Conservation (phyloP, 1,139 yeast genomes). For the Wickerhamomyces sp. region DNA sequence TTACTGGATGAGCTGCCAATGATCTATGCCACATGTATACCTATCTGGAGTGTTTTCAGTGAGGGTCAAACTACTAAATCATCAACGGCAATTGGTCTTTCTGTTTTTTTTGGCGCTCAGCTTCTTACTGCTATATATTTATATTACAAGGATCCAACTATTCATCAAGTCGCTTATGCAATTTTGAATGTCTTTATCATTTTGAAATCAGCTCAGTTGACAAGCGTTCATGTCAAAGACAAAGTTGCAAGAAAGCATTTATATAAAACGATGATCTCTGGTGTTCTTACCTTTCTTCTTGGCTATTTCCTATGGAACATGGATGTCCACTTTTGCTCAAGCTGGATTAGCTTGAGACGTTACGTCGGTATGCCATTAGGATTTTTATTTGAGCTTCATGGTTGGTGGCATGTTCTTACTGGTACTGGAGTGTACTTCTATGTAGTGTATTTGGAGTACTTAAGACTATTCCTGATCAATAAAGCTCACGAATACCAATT, state of each 20-base stretch:
- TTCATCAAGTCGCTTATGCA: slow-evolving; percentile 64
- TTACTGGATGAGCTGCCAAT: slow-evolving; percentile 92
- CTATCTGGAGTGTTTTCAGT: slow-evolving; percentile 84
- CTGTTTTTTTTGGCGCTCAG: slow-evolving; percentile 54
- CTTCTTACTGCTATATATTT: slow-evolving; percentile 61
- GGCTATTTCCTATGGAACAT: slow-evolving; percentile 85
- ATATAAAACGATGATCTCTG: slow-evolving; percentile 50
- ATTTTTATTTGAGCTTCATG: slow-evolving; percentile 84
- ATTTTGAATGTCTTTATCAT: slow-evolving; percentile 56
- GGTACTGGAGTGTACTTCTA: slow-evolving; percentile 78
- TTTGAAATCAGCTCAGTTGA: slow-evolving; percentile 46
- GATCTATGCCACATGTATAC: slow-evolving; percentile 96
- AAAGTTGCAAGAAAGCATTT: slow-evolving; percentile 41
- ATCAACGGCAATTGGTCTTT: slow-evolving; percentile 42
- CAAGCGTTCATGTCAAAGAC: slow-evolving; percentile 48
- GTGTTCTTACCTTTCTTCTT: slow-evolving; percentile 57
- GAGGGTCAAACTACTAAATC: slow-evolving; percentile 36
- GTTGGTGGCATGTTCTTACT: slow-evolving; percentile 96
- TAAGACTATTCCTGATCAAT: slow-evolving; percentile 57
- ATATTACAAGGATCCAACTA: slow-evolving; percentile 71
- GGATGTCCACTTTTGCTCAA: slow-evolving; percentile 76
- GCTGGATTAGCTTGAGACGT: slow-evolving; percentile 61
- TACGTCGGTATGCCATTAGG: slow-evolving; percentile 84
- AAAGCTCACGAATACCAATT: slow-evolving; percentile 47
- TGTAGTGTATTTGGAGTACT: slow-evolving; percentile 56